Evolutionary conservation across 257 asterid species (phyloP).

Genomic region (Eucommia ulmoides): DNA sequence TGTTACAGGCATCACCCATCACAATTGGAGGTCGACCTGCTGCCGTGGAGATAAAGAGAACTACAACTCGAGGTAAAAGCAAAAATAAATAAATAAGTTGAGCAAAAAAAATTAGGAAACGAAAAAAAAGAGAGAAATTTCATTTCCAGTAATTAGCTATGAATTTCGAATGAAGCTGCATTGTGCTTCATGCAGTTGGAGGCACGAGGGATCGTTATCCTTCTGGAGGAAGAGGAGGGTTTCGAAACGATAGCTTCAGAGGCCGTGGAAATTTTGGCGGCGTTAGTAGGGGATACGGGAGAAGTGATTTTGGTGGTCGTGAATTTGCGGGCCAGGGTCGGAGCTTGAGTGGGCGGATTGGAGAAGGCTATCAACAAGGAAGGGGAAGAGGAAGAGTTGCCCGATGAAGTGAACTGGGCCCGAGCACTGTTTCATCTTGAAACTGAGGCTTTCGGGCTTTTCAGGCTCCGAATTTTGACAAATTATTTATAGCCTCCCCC

Average conservation of each 20-base stretch:
- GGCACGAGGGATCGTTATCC: constrained; percentile 43
- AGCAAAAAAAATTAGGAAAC: not conserved
- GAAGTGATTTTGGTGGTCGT: constrained; percentile 48
- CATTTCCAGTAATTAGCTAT: not conserved
- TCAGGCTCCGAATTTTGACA: too few relatives aligned
- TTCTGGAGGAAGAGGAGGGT: constrained; percentile 51
- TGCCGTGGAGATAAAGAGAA: constrained; percentile 66
- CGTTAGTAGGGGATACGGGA: constrained; percentile 38
- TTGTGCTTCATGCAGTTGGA: constrained; percentile 29
- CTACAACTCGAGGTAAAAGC: constrained; percentile 60
- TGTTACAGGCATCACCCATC: constrained; percentile 60
- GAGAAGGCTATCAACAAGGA: constrained; percentile 40
- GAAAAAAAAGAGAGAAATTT: too few relatives aligned
- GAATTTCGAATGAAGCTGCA: not conserved
- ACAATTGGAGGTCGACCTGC: constrained; percentile 49
- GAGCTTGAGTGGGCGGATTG: constrained; percentile 16
- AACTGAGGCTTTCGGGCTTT: too few relatives aligned
- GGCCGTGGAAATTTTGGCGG: constrained; percentile 45
- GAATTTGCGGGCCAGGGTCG: constrained; percentile 12
- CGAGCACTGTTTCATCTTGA: constrained; percentile 13
- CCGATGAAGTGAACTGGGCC: constrained; percentile 13
- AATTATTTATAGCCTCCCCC: too few relatives aligned
- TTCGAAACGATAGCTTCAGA: constrained; percentile 42
- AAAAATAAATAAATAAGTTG: too few relatives aligned
- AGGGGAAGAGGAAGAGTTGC: constrained; percentile 26